phyloP scores from a whole-genome alignment of 176 grass and related monocot species.

The Triticum aestivum region IWGSC_CS_RefSeq_v2.1 NC_057814.1:62032081-62032580 shows the following conservation, averaged over 20 bases:
- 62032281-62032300: not conserved
- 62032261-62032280: not conserved
- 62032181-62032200: not conserved
- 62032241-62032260: not conserved
- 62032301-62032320: not conserved
- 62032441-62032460: not conserved
- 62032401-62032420: not conserved
- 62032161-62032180: too few relatives aligned
- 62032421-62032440: not conserved
- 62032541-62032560: constrained; percentile 3
- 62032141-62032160: too few relatives aligned
- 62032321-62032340: not conserved
- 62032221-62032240: not conserved
- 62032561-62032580: not conserved
- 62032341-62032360: not conserved
- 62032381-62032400: not conserved
- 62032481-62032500: not conserved
- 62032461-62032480: not conserved
- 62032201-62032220: not conserved
- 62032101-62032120: too few relatives aligned
- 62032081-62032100: too few relatives aligned
- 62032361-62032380: not conserved
- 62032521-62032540: not conserved
- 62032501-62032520: not conserved
- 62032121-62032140: not conserved